These are phyloP conservation scores for Melastoma malabathricum DNA, from an alignment of 345 rosid genomes.

Conservation along the genomic window DNA sequence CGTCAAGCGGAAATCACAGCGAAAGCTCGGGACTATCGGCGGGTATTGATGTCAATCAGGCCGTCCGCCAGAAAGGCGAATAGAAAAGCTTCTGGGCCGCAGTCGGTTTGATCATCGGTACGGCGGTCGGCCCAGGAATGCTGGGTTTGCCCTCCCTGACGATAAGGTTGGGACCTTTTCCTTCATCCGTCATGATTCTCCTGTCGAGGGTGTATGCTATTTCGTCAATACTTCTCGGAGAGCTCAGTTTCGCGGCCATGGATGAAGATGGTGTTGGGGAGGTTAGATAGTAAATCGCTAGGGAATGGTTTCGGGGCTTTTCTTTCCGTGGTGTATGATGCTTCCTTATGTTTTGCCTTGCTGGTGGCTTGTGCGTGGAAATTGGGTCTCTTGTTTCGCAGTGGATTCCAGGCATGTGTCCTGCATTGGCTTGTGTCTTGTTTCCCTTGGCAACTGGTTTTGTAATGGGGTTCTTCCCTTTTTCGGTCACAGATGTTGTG, in stretches of 20 bases:
- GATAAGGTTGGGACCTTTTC: slow-evolving; percentile 60
- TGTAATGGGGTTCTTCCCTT: slow-evolving; percentile 50
- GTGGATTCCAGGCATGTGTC: slow-evolving; percentile 64
- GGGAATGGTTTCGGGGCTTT: slow-evolving; percentile 52
- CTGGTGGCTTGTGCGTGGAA: slow-evolving; percentile 79
- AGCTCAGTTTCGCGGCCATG: slow-evolving; percentile 81
- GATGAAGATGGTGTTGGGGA: slow-evolving; percentile 62
- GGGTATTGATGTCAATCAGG: no score
- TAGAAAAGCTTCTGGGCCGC: slow-evolving; percentile 86
- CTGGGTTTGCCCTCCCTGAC: slow-evolving; percentile 80
- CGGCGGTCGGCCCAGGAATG: slow-evolving; percentile 94
- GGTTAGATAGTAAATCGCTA: slow-evolving; percentile 82
- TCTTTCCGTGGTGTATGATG: slow-evolving; percentile 68
- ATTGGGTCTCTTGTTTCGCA: slow-evolving; percentile 71
- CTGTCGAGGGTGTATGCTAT: slow-evolving; percentile 77
- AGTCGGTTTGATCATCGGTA: slow-evolving; percentile 75
- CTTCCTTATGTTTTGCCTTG: slow-evolving; percentile 72
- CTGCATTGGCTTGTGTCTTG: slow-evolving; percentile 40
- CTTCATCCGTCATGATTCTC: slow-evolving; percentile 48
- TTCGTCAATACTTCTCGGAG: slow-evolving; percentile 76
- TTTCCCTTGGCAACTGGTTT: slow-evolving; percentile 49
- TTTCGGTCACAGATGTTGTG: slow-evolving; percentile 42
- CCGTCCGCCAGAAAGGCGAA: slow-evolving; percentile 4
- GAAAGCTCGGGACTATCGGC: no score
- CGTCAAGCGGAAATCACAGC: no score